Evolutionary conservation across 495 filamentous ascomycete species (phyloP).

Genomic region (Podospora fimiseda): DNA sequence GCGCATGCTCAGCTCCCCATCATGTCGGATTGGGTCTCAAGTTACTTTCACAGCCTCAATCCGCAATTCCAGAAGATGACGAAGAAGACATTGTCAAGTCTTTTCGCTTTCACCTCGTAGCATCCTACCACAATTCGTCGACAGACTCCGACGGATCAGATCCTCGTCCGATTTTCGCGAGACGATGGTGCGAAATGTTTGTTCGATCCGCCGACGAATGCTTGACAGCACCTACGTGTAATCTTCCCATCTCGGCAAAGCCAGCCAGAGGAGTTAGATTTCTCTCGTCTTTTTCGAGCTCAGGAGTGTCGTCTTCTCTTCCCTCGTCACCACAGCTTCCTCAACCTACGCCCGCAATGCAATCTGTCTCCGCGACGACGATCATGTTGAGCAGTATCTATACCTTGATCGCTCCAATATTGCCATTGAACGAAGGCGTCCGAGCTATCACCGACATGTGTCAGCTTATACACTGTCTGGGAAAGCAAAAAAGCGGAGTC

Average conservation of each 20-base stretch:
- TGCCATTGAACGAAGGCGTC: not conserved
- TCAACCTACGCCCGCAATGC: not conserved
- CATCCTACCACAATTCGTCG: not conserved
- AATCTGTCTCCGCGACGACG: not conserved
- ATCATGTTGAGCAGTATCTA: not conserved
- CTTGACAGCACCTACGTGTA: not conserved
- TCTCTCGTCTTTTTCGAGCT: not conserved
- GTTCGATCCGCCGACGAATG: not conserved
- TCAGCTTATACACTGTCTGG: not conserved
- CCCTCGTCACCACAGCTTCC: not conserved
- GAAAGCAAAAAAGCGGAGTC: not conserved
- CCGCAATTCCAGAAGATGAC: slow-evolving; percentile 16
- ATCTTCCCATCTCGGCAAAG: not conserved
- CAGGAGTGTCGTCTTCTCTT: not conserved
- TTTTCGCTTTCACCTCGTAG: not conserved
- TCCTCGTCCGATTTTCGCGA: not conserved
- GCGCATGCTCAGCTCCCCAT: slow-evolving; percentile 22
- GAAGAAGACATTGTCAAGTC: slow-evolving; percentile 11
- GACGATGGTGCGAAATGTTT: not conserved
- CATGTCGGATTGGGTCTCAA: slow-evolving; percentile 13
- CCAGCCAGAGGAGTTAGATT: not conserved
- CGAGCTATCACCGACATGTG: not conserved
- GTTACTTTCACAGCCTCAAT: not conserved
- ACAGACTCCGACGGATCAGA: not conserved
- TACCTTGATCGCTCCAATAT: not conserved